A percentile compares a stretch with the other conserved stretches of the same genome.
These are phyloP conservation scores for Sporothrix brasiliensis DNA, from an alignment of 2,329 filamentous ascomycete species.

Conservation along the genomic window DNA sequence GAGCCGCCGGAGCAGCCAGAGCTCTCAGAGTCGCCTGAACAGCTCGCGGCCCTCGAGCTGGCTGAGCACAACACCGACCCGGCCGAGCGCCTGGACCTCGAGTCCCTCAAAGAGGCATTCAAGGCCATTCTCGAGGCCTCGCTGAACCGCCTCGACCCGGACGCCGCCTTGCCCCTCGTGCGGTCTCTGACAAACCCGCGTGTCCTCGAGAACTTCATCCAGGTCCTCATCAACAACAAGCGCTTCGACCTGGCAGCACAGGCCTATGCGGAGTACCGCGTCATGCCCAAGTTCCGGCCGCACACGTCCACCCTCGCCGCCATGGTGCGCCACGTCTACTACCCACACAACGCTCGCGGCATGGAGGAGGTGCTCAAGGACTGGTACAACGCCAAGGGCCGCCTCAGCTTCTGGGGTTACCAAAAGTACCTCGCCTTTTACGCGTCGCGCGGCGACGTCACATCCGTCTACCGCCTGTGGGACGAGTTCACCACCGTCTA, in stretches of 20 bases:
- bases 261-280: conserved; percentile 53
- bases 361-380: conserved; percentile 55
- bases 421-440: conserved; percentile 55
- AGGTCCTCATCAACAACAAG: conserved; percentile 39
- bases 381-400: conserved; percentile 49
- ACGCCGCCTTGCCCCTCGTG: conserved; percentile 47
- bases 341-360: conserved; percentile 43
- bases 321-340: conserved; percentile 50
- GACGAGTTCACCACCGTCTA: conserved; percentile 47
- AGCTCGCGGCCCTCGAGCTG: too few species aligned
- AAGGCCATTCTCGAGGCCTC: conserved; percentile 31
- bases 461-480: conserved; percentile 52
- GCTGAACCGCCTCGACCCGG: conserved; percentile 31
- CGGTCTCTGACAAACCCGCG: conserved; percentile 45
- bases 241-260: conserved; percentile 44
- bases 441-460: conserved; percentile 52
- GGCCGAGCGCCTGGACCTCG: neutral
- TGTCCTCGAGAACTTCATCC: conserved; percentile 52
- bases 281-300: conserved; percentile 46
- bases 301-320: conserved; percentile 47
- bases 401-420: conserved; percentile 51
- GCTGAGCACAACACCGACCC: neutral
- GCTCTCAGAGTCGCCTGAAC: neutral
- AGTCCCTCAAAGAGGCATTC: conserved; percentile 22
- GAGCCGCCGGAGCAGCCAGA: too few species aligned